Percentiles rank a stretch among this genome's conserved stretches.
Evolutionary conservation across 768 basidiomycete genomes (phyloP).

Genomic region (Mycena floridula): DNA sequence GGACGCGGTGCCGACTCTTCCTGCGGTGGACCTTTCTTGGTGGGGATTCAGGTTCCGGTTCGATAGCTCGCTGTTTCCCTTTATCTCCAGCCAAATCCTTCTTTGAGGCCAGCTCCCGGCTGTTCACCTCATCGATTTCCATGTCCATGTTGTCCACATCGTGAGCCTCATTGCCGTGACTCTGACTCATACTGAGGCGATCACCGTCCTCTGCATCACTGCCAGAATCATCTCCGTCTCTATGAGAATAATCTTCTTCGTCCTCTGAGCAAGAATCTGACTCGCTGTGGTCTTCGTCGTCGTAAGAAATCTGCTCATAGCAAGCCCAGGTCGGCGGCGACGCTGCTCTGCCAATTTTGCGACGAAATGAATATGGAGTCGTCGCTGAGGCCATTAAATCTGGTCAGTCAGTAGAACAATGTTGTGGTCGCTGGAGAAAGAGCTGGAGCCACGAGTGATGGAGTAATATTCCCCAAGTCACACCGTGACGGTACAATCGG

Average conservation of each 20-base stretch:
- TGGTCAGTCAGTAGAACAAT: too few relatives aligned
- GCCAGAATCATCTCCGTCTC: constrained; percentile 9
- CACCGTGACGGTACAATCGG: too few relatives aligned
- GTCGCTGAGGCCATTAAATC: constrained; percentile 10
- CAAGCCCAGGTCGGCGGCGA: constrained; percentile 87
- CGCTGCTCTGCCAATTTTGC: constrained; percentile 72
- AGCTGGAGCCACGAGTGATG: too few relatives aligned
- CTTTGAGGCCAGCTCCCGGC: constrained; percentile 40
- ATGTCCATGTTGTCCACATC: constrained; percentile 50
- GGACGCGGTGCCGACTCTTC: constrained; percentile 43
- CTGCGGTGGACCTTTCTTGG: constrained; percentile 44
- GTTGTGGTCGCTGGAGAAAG: too few relatives aligned
- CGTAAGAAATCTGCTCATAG: constrained; percentile 83
- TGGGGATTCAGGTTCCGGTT: constrained; percentile 50
- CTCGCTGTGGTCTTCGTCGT: constrained; percentile 51
- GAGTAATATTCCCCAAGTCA: too few relatives aligned
- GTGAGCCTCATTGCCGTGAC: constrained; percentile 21
- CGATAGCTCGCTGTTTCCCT: constrained; percentile 76
- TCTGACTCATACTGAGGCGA: constrained; percentile 21
- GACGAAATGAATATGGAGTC: constrained; percentile 48
- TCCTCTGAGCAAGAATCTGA: constrained; percentile 71
- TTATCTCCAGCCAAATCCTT: constrained; percentile 71
- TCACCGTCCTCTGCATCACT: constrained; percentile 32
- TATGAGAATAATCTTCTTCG: constrained; percentile 52
- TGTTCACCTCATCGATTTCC: constrained; percentile 43